Conservation (phyloP, 345 rosid genomes). For the Citrus unshiu region DNA sequence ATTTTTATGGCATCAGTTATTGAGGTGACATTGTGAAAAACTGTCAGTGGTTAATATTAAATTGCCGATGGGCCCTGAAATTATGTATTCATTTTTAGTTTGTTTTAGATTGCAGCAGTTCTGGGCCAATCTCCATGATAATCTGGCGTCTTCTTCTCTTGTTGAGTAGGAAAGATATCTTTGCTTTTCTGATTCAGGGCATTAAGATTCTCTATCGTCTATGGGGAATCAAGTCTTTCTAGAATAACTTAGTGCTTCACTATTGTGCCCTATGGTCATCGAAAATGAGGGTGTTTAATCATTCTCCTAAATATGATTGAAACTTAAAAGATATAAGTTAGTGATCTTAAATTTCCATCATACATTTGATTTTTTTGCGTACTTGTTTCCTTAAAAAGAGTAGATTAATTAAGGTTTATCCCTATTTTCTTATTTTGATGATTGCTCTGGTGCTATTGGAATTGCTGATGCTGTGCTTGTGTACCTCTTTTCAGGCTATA, state of each 20-base stretch:
- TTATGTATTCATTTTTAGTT: neutral
- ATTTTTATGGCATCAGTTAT: neutral
- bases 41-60: neutral
- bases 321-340: neutral
- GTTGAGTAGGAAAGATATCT: neutral
- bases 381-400: neutral
- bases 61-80: neutral
- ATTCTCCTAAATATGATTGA: neutral
- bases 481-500: conserved; percentile 58
- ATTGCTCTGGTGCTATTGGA: neutral
- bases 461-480: neutral
- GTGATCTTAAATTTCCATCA: neutral
- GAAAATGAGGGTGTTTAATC: neutral
- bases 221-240: neutral
- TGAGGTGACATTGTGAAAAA: neutral
- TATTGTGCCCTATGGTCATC: neutral
- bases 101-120: neutral
- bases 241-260: neutral
- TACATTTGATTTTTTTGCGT: neutral
- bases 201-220: neutral
- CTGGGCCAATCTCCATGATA: neutral
- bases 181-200: neutral
- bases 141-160: neutral
- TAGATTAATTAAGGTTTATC: neutral
- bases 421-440: neutral